phyloP scores from a whole-genome alignment of 2,329 filamentous ascomycete genomes.

The Fusarium praegraminearum region DNA sequence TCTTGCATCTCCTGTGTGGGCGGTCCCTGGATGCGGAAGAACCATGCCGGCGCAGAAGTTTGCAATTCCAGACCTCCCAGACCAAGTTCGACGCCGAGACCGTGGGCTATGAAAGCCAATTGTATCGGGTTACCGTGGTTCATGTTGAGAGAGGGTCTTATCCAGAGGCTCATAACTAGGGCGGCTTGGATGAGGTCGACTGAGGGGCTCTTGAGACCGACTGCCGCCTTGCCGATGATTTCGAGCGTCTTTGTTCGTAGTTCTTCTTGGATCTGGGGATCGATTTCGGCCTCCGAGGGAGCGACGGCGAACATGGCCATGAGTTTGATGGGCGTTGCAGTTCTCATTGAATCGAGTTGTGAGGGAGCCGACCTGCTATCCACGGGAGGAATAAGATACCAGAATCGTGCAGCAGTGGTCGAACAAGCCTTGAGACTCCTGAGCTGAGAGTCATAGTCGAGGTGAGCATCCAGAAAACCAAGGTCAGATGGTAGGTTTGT shows the following conservation, averaged over 20 bases:
- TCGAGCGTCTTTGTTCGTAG: slow-evolving; percentile 17
- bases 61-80: slow-evolving; percentile 20
- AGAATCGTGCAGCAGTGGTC: not conserved
- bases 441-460: slow-evolving; percentile 20
- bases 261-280: slow-evolving; percentile 7
- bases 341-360: slow-evolving; percentile 15
- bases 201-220: slow-evolving; percentile 16
- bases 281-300: not conserved
- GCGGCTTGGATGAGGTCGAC: slow-evolving; percentile 27
- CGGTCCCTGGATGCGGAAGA: slow-evolving; percentile 27
- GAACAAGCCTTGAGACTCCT: not conserved
- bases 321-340: slow-evolving; percentile 13
- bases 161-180: slow-evolving; percentile 22
- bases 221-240: slow-evolving; percentile 22
- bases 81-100: slow-evolving; percentile 25
- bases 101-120: slow-evolving; percentile 2
- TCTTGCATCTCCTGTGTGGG: slow-evolving; percentile 21
- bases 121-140: slow-evolving; percentile 23
- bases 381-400: slow-evolving; percentile 12
- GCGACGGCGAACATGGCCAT: slow-evolving; percentile 17
- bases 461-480: slow-evolving; percentile 14
- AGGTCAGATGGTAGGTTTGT: slow-evolving; percentile 6
- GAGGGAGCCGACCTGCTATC: slow-evolving; percentile 7
- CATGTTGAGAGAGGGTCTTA: slow-evolving; percentile 10
- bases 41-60: slow-evolving; percentile 22